phyloP scores from a whole-genome alignment of 2,329 filamentous ascomycete species.

The Venturia nashicola region DNA sequence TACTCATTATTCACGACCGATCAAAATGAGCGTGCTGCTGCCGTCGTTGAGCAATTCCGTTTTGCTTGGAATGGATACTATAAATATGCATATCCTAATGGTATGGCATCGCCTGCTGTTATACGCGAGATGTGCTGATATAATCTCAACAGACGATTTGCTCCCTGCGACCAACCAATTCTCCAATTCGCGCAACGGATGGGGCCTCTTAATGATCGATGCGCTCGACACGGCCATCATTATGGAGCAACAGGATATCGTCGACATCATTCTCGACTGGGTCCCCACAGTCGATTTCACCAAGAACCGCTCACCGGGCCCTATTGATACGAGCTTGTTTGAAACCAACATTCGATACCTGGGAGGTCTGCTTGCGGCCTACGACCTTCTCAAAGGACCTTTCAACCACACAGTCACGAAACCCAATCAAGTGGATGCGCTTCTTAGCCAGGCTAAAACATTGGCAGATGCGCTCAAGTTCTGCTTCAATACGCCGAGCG shows the following conservation, averaged over 20 bases:
- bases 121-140: conserved; percentile 48
- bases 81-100: conserved; percentile 20
- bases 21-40: conserved; percentile 9
- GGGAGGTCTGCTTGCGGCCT: conserved; percentile 62
- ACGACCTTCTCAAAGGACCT: conserved; percentile 62
- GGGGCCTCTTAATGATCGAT: conserved; percentile 75
- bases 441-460: conserved; percentile 54
- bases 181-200: conserved; percentile 50
- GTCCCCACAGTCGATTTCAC: conserved; percentile 58
- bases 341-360: conserved; percentile 87
- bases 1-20: neutral
- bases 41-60: conserved; percentile 18
- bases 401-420: conserved; percentile 17
- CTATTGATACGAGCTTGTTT: conserved; percentile 54
- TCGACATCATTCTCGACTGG: conserved; percentile 58
- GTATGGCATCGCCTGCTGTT: conserved; percentile 53
- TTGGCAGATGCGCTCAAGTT: conserved; percentile 64
- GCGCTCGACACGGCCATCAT: conserved; percentile 68
- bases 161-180: conserved; percentile 21
- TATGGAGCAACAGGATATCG: conserved; percentile 57
- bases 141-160: neutral
- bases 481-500: conserved; percentile 64
- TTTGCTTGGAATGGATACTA: conserved; percentile 24
- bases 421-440: conserved; percentile 21
- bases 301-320: conserved; percentile 23